A percentile compares a stretch with the other conserved stretches of the same genome.
Evolutionary conservation across 257 asterid genomes (phyloP).

Genomic region (Ocimum tenuiflorum): DNA sequence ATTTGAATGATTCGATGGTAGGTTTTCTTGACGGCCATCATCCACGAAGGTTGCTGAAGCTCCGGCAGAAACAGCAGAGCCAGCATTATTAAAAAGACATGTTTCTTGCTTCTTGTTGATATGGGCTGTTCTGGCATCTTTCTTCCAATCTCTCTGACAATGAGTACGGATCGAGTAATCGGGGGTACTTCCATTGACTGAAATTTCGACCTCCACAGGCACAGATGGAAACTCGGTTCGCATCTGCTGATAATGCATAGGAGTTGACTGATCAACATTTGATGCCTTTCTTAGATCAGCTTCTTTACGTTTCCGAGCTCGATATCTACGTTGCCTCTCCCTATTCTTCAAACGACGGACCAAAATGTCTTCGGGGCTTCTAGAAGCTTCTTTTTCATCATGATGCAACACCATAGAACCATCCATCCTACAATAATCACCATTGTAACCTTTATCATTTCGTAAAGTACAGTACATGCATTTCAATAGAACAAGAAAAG

Average conservation of each 20-base stretch:
- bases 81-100: conserved; percentile 6
- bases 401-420: conserved; percentile 34
- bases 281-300: conserved; percentile 42
- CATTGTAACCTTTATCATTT: conserved; percentile 6
- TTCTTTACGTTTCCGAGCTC: conserved; percentile 82
- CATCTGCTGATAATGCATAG: conserved; percentile 25
- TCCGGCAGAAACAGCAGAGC: conserved; percentile 18
- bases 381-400: conserved; percentile 32
- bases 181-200: conserved; percentile 27
- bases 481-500: conserved; percentile 6
- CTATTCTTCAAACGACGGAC: conserved; percentile 75
- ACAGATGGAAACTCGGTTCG: conserved; percentile 25
- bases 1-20: neutral
- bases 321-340: conserved; percentile 84
- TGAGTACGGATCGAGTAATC: conserved; percentile 50
- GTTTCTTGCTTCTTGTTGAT: conserved; percentile 32
- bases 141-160: conserved; percentile 75
- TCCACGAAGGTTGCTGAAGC: conserved; percentile 20
- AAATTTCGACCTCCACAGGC: conserved; percentile 30
- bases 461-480: neutral
- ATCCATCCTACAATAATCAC: conserved; percentile 33
- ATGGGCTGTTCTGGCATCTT: conserved; percentile 74
- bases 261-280: conserved; percentile 28
- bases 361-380: conserved; percentile 41
- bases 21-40: conserved; percentile 15